Evolutionary conservation across 2,329 filamentous ascomycete genomes (phyloP), one percentile per base, ranked within the genome.

Genomic region (Trichoderma sp.): DNA sequence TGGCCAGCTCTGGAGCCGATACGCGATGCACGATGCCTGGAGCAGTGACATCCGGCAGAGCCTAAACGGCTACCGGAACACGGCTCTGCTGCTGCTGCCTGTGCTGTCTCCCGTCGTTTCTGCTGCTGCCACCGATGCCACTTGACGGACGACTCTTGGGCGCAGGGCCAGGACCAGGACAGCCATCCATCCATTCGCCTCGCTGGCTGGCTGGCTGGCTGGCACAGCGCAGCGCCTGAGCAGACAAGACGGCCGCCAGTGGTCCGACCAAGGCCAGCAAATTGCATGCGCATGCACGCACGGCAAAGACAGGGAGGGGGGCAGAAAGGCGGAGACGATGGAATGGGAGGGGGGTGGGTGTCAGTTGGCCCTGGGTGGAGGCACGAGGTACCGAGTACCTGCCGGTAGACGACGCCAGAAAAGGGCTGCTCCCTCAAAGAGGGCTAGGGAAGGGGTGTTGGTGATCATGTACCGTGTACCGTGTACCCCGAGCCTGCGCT

Each of bases 361-460:
- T 62, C 30, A 14, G 43, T 50, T 52, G 61, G 61, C 39, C 34
- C 34, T 39, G 34, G 5, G 5, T 63, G 51, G 44, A 44, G 51
- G 47, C 39, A 63, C 44, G 50, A 43, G 61, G 51, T 39, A 17
- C 48, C 59, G 44, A 57, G 61, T 56, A 30, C 52, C 61, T 63
- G 52, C 43, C 56, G 51, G 50, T 48, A 54, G 55, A 61, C 21
- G 30, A 52, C 39, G 34, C 34, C 34, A 62, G 21, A 44, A 58
- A 62, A 70, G 66, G 67, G 71, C 70, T 76, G 12, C 72, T 70
- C 69, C 67, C 41, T 67, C 62, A 51, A 58, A 26, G 48, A 43
- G 51, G 26, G 51, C 26, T 51, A 39, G 24, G 21, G 56, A 47
- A 19, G 21, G 47, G 51, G 48, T 12, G 64, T 52, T 51, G 60